phyloP scores from a whole-genome alignment of 257 asterid species.

The Solanum sejunctum region DNA sequence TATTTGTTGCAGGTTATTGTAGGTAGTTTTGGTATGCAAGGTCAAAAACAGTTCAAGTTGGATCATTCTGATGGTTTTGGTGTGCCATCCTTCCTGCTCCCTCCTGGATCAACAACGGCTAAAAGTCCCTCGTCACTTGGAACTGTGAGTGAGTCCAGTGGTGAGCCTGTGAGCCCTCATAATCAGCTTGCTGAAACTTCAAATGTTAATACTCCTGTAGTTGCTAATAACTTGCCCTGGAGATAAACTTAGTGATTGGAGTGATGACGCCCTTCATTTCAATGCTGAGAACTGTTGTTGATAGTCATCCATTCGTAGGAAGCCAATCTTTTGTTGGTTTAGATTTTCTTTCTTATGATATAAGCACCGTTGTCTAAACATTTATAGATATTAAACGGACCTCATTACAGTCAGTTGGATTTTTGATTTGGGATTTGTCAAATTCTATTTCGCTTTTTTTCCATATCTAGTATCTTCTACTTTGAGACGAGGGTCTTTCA shows the following conservation, averaged over 20 bases:
- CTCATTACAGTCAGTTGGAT: background rate
- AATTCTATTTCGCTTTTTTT: background rate
- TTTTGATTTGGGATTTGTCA: background rate
- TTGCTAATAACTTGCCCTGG: constrained; percentile 1
- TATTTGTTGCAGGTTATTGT: background rate
- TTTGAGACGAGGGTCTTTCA: background rate
- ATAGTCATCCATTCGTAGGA: background rate
- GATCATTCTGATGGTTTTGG: background rate
- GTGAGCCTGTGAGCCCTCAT: constrained; percentile 9
- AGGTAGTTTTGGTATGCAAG: constrained; percentile 2
- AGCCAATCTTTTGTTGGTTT: background rate
- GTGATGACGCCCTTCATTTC: background rate
- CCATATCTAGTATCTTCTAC: too few species aligned
- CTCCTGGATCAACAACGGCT: constrained; percentile 2
- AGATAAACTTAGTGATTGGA: background rate
- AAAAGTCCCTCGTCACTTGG: constrained; percentile 9
- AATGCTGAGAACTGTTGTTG: background rate
- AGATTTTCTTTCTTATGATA: background rate
- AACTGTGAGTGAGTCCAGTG: constrained; percentile 6
- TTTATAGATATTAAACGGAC: background rate
- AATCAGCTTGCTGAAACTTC: constrained; percentile 3
- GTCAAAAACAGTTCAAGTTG: background rate
- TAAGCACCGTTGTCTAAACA: background rate
- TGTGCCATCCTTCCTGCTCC: background rate
- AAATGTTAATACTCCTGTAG: background rate